Conservation (phyloP, 164 flowering plant genomes). For the Umbellularia californica region DNA sequence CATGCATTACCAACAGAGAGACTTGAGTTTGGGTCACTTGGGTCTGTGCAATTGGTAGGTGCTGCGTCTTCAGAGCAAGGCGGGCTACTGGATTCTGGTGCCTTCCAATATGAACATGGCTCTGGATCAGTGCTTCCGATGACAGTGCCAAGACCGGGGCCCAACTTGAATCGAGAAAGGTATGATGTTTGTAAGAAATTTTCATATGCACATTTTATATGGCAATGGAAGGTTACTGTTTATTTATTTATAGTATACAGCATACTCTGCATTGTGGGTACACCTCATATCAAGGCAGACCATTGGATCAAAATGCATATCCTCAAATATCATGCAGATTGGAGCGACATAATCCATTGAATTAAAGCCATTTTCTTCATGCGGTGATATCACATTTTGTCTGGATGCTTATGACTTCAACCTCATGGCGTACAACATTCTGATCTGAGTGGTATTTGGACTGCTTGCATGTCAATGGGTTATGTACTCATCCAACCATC, state of each 20-base stretch:
- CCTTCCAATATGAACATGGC: neutral
- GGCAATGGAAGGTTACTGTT: neutral
- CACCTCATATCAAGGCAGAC: neutral
- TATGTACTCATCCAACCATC: no score
- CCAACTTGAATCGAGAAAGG: conserved; percentile 35
- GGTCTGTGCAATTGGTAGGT: conserved; percentile 22
- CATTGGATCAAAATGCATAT: neutral
- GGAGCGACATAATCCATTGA: no score
- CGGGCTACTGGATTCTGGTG: conserved; percentile 17
- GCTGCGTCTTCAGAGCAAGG: conserved; percentile 10
- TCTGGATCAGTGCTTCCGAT: conserved; percentile 4
- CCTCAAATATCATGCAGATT: neutral
- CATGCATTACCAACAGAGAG: conserved; percentile 21
- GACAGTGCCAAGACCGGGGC: conserved; percentile 18
- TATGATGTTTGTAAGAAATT: conserved; percentile 12
- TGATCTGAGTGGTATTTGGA: no score
- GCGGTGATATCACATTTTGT: no score
- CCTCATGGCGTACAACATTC: no score
- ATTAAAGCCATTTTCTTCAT: no score
- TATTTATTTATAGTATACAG: neutral
- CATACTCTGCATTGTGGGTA: neutral
- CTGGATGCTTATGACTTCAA: no score
- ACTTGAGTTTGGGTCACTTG: conserved; percentile 36
- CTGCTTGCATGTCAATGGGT: no score
- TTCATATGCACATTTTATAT: no score